phyloP scores from a whole-genome alignment of 2,329 filamentous ascomycete genomes.

The Apiospora malaysiana region DNA sequence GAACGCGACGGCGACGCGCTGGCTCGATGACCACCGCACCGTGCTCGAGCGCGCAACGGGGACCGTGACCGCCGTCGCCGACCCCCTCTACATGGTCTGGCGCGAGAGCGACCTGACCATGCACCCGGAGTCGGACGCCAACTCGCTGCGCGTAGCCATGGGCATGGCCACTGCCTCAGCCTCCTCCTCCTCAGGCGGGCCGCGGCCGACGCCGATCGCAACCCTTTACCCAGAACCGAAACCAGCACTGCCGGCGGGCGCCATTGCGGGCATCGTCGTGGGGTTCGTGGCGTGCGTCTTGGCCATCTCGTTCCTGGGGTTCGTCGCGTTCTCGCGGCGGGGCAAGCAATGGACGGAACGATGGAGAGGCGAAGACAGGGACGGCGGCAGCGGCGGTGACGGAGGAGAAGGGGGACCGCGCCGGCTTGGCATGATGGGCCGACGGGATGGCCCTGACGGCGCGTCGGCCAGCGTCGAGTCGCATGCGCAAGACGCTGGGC shows the following conservation, averaged over 20 bases:
- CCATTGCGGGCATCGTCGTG: constrained; percentile 16
- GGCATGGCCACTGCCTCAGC: background rate
- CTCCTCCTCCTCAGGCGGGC: background rate
- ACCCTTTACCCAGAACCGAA: background rate
- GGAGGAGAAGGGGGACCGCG: background rate
- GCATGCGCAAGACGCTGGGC: background rate
- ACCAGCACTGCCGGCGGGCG: background rate
- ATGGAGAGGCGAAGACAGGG: background rate
- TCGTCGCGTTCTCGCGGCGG: constrained; percentile 18
- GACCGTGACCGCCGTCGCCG: constrained; percentile 19
- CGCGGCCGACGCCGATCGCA: background rate
- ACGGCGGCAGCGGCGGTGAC: background rate
- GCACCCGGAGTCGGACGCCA: constrained; percentile 22
- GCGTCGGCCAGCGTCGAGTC: constrained; percentile 1
- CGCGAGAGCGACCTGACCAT: constrained; percentile 19
- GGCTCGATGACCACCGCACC: constrained; percentile 9
- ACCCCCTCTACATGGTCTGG: constrained; percentile 25
- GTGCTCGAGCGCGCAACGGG: constrained; percentile 8
- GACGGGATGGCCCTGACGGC: background rate
- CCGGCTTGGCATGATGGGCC: background rate
- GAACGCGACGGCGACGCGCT: constrained; percentile 12
- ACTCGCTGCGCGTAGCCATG: constrained; percentile 24
- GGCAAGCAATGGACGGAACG: background rate
- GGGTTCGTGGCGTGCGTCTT: constrained; percentile 21
- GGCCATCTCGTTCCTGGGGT: constrained; percentile 1